These are phyloP conservation scores for Scleromitrula shiraiana DNA, from an alignment of 2,329 filamentous ascomycete genomes.

Conservation along the genomic window DNA sequence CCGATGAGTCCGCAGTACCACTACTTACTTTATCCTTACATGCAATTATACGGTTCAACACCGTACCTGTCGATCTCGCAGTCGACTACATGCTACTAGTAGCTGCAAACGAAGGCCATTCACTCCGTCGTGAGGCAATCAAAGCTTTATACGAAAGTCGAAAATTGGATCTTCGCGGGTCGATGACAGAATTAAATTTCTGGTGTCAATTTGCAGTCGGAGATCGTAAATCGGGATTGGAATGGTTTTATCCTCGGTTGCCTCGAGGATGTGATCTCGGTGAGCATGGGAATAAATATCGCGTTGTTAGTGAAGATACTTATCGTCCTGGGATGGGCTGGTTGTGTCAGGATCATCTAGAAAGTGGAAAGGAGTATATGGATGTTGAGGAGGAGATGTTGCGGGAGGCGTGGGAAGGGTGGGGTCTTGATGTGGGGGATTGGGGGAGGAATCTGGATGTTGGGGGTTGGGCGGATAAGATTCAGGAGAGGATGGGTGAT, in stretches of 20 bases:
- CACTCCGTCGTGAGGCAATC: conserved; percentile 60
- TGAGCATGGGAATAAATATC: conserved; percentile 56
- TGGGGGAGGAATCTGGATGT: conserved; percentile 41
- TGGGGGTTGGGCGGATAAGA: conserved; percentile 31
- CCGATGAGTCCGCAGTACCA: conserved; percentile 77
- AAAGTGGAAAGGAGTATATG: conserved; percentile 31
- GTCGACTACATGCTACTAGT: conserved; percentile 75
- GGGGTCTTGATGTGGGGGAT: conserved; percentile 55
- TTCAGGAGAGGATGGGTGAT: conserved; percentile 15
- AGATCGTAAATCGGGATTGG: conserved; percentile 76
- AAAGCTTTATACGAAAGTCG: conserved; percentile 63
- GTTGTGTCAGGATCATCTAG: conserved; percentile 54
- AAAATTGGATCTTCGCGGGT: conserved; percentile 66
- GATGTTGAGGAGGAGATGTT: conserved; percentile 54
- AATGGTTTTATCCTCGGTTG: conserved; percentile 81
- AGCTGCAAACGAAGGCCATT: conserved; percentile 83
- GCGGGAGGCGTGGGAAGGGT: conserved; percentile 58
- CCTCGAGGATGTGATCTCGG: conserved; percentile 64
- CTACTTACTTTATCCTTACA: conserved; percentile 68
- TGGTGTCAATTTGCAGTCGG: conserved; percentile 97
- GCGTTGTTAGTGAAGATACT: conserved; percentile 74
- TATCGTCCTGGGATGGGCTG: conserved; percentile 73
- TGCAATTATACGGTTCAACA: conserved; percentile 70
- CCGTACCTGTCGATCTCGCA: conserved; percentile 58
- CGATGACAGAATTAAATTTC: conserved; percentile 78